These are phyloP conservation scores for Rhododendron ferrugineum DNA, from an alignment of 148 eudicot genomes.

Conservation along the genomic window DNA sequence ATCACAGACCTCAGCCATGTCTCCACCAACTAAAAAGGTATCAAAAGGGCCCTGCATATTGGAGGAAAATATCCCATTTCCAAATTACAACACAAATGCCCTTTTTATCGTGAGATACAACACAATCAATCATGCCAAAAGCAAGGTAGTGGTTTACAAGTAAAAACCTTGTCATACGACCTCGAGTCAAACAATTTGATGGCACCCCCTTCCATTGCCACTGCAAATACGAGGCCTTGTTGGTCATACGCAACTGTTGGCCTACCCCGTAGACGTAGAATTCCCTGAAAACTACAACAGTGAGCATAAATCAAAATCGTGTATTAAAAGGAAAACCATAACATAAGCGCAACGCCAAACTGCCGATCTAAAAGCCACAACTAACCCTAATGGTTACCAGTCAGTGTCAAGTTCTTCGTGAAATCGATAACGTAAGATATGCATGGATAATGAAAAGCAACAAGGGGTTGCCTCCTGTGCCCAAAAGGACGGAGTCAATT, in stretches of 20 bases:
- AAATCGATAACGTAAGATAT: neutral
- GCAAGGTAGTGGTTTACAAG: constrained; percentile 7
- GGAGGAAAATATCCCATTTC: neutral
- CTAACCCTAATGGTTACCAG: neutral
- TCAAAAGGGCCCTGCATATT: constrained; percentile 86
- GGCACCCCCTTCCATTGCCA: constrained; percentile 99
- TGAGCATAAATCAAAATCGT: constrained; percentile 25
- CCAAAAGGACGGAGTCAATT: neutral
- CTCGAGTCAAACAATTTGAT: constrained; percentile 93
- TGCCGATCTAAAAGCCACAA: neutral
- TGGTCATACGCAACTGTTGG: constrained; percentile 99
- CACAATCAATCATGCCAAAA: neutral
- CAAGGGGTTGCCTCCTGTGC: neutral
- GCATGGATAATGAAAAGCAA: neutral
- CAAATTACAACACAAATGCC: neutral
- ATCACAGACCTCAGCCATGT: constrained; percentile 93
- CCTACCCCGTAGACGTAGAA: constrained; percentile 78
- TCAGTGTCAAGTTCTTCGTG: neutral
- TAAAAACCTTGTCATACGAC: constrained; percentile 80
- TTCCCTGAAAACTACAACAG: constrained; percentile 60
- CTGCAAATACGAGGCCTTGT: constrained; percentile 99
- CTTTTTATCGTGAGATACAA: neutral
- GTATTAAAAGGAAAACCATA: neutral
- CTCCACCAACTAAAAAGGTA: constrained; percentile 97
- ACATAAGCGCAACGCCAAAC: neutral